Conservation (phyloP, 139 green algal genomes). For the Picocystis salinarum region DNA sequence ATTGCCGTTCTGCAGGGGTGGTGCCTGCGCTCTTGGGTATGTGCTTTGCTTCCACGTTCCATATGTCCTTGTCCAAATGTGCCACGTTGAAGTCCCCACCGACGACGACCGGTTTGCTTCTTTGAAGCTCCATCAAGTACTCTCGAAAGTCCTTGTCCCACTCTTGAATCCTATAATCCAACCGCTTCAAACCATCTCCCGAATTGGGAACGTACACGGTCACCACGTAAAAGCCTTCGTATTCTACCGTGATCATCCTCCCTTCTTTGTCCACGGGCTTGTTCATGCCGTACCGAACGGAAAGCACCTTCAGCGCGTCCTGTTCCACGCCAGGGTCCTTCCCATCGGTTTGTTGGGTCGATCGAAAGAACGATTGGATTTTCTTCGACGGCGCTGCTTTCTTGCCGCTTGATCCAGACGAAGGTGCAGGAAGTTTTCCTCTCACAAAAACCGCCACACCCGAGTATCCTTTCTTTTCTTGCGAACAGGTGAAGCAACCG, state of each 20-base stretch:
- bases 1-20: slow-evolving; percentile 9
- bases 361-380: too few relatives aligned
- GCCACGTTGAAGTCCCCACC: slow-evolving; percentile 17
- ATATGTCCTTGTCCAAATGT: slow-evolving; percentile 18
- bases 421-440: too few relatives aligned
- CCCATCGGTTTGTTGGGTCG: too few relatives aligned
- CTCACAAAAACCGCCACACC: slow-evolving; percentile 2
- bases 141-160: slow-evolving; percentile 10
- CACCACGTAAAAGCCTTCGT: slow-evolving; percentile 5
- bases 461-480: slow-evolving; percentile 10
- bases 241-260: slow-evolving; percentile 12
- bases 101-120: slow-evolving; percentile 10
- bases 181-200: slow-evolving; percentile 8
- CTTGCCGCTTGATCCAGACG: too few relatives aligned
- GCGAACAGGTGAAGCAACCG: slow-evolving; percentile 6
- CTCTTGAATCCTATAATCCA: slow-evolving; percentile 10
- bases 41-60: slow-evolving; percentile 13
- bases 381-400: neutral
- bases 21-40: slow-evolving; percentile 13
- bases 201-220: slow-evolving; percentile 13
- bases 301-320: slow-evolving; percentile 1
- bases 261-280: slow-evolving; percentile 13
- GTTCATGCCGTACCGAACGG: too few relatives aligned
- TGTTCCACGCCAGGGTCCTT: too few relatives aligned
- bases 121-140: slow-evolving; percentile 8